These are phyloP conservation scores for Rhizophora mangle DNA, from an alignment of 345 rosid species.

Conservation along the genomic window DNA sequence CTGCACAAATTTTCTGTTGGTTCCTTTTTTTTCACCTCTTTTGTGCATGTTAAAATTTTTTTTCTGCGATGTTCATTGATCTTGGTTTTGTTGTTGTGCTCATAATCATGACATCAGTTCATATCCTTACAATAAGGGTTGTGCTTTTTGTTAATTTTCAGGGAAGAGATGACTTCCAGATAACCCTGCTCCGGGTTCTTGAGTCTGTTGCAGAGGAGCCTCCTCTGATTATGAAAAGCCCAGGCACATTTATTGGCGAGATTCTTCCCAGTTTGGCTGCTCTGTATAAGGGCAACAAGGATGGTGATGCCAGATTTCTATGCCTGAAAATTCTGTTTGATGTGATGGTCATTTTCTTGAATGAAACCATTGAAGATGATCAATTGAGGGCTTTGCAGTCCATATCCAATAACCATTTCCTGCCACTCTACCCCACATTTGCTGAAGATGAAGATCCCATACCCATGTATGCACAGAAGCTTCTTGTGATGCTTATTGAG, in stretches of 20 bases:
- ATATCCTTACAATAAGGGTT: slow-evolving; percentile 4
- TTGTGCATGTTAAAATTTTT: not conserved
- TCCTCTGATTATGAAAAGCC: slow-evolving; percentile 50
- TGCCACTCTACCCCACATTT: slow-evolving; percentile 87
- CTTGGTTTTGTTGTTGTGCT: not conserved
- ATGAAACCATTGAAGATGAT: slow-evolving; percentile 52
- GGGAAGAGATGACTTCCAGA: slow-evolving; percentile 96
- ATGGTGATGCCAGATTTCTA: slow-evolving; percentile 86
- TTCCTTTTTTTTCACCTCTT: not conserved
- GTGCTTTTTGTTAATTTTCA: slow-evolving; percentile 29
- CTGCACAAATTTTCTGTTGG: slow-evolving; percentile 3
- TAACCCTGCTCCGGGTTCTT: slow-evolving; percentile 76
- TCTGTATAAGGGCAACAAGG: slow-evolving; percentile 87
- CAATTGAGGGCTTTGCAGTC: slow-evolving; percentile 58
- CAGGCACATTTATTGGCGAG: slow-evolving; percentile 47
- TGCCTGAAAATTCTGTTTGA: slow-evolving; percentile 90
- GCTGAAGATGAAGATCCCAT: slow-evolving; percentile 97
- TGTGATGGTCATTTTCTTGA: slow-evolving; percentile 65
- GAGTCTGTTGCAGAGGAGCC: slow-evolving; percentile 79
- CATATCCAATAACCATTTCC: slow-evolving; percentile 76
- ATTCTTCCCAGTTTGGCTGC: slow-evolving; percentile 79
- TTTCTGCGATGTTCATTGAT: no score
- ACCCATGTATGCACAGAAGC: slow-evolving; percentile 94
- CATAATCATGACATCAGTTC: not conserved
- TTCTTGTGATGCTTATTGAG: slow-evolving; percentile 91